These are phyloP conservation scores for Tylopilus felleus DNA, from an alignment of 768 basidiomycete genomes.

Conservation along the genomic window DNA sequence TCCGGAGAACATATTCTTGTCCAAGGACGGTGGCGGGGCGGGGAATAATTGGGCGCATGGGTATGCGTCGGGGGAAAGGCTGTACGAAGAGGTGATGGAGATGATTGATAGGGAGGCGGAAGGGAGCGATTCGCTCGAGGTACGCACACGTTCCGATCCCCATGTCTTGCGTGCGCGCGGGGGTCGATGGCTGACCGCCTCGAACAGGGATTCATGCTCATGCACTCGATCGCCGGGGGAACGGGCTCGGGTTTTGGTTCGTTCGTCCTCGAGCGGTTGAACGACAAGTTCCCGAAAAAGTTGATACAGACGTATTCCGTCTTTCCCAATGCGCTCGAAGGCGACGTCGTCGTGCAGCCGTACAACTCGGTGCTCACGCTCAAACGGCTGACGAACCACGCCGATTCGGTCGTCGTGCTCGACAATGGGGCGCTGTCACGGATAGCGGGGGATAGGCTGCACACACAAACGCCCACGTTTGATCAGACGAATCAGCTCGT, in stretches of 20 bases:
- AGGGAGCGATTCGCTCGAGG: slow-evolving; percentile 95
- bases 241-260: slow-evolving; percentile 98
- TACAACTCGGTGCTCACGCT: slow-evolving; percentile 94
- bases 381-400: slow-evolving; percentile 92
- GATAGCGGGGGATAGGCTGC: slow-evolving; percentile 89
- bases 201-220: slow-evolving; percentile 91
- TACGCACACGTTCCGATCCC: slow-evolving; percentile 31
- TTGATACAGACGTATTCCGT: slow-evolving; percentile 99
- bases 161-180: too few species aligned
- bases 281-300: slow-evolving; percentile 98
- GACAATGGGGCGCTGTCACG: slow-evolving; percentile 93
- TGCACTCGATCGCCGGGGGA: slow-evolving; percentile 98
- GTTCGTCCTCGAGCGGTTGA: slow-evolving; percentile 93
- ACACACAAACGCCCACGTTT: slow-evolving; percentile 82
- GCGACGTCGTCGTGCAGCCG: slow-evolving; percentile 97
- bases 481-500: slow-evolving; percentile 93
- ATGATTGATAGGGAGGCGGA: slow-evolving; percentile 99
- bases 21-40: slow-evolving; percentile 97
- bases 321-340: slow-evolving; percentile 90
- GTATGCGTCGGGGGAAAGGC: slow-evolving; percentile 81
- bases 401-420: slow-evolving; percentile 95
- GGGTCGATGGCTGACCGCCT: not conserved
- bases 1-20: slow-evolving; percentile 95
- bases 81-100: slow-evolving; percentile 97
- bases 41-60: slow-evolving; percentile 99